Base-by-base conservation (phyloP, 2,329 filamentous ascomycete species). In the Ophiostoma fasciatum region DNA sequence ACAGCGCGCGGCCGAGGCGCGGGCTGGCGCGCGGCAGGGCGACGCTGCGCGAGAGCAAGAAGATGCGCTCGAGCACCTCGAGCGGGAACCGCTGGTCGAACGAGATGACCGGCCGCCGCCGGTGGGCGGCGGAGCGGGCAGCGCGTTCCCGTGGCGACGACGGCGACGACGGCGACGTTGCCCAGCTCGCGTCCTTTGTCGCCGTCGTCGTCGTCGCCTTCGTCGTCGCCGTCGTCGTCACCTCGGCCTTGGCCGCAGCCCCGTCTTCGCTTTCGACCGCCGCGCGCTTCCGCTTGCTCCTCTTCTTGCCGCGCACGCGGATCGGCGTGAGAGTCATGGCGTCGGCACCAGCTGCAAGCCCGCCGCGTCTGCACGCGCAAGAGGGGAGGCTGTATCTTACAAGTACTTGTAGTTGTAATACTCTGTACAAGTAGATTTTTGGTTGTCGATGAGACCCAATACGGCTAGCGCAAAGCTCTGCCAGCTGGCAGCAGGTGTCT, bases 1-100 rank as follows among this genome's bases (percentile, higher is more conserved):
- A 71, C 12, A 74, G 57, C 30, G 61, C 55, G 19, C 51, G 48
- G 18, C 66, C 64, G 21, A 74, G 52, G 22, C 57, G 49, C 10
- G 49, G 59, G 35, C 58, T 64, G 33, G 60, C 55, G 5, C 53
- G 57, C 1, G 66, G 58, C 1, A 74, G 54, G 34, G 61, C 56
- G 31, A 66, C 42, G 42, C 68, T 71, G 41, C 52, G 48, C 33
- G 66, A 70, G 35, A 63, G 51, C 42, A 66, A 50, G 37, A 71
- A 62, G 32, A 74, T 69, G 22, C 42, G 55, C 46, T 72, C 66
- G 11, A 74, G 57, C 18, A 74, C 54, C 48, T 74, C 70, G 7
- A 61, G 48, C 0, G 70, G 70, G 8, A 74, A 51, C 11, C 49
- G 43, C 42, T 50, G 52, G 20, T 39, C 36, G 27, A 38, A 35